Conservation (phyloP, 2,329 filamentous ascomycete species). For the Westerdykella sp. region DNA sequence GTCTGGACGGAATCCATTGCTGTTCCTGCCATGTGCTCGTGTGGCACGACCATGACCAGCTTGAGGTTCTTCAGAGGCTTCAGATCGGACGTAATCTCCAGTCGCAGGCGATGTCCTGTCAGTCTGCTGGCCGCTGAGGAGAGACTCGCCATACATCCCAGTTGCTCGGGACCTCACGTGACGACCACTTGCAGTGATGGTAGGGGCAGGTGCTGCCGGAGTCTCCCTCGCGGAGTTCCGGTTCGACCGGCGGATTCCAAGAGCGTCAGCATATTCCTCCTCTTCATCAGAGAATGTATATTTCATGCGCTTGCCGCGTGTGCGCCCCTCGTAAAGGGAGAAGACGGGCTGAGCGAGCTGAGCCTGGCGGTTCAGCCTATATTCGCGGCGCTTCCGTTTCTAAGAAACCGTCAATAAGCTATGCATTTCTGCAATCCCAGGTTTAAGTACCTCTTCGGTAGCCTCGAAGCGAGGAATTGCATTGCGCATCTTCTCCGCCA, state of each 20-base stretch:
- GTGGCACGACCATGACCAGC: conserved; percentile 39
- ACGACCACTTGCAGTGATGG: conserved; percentile 76
- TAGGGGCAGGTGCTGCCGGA: conserved; percentile 60
- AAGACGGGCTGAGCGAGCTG: conserved; percentile 88
- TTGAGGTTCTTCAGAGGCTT: conserved; percentile 43
- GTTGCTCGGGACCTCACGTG: conserved; percentile 63
- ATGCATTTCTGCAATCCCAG: background rate
- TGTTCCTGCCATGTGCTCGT: conserved; percentile 22
- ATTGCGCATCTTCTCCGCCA: conserved; percentile 69
- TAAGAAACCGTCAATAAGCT: conserved; percentile 30
- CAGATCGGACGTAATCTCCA: conserved; percentile 40
- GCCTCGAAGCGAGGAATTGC: conserved; percentile 88
- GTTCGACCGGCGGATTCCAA: conserved; percentile 58
- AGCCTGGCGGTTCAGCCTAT: conserved; percentile 77
- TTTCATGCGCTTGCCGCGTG: conserved; percentile 89
- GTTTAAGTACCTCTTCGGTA: conserved; percentile 66
- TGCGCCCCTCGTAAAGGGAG: conserved; percentile 92
- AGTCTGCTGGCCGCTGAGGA: conserved; percentile 50
- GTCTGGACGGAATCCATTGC: conserved; percentile 16
- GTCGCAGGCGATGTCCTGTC: conserved; percentile 39
- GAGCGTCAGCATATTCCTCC: conserved; percentile 64
- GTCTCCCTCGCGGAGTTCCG: conserved; percentile 69
- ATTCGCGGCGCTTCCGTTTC: conserved; percentile 92
- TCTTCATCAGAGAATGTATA: conserved; percentile 95
- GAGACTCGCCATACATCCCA: conserved; percentile 58